Base-by-base conservation (phyloP, 306 rosid species). In the Neltuma alba region DNA sequence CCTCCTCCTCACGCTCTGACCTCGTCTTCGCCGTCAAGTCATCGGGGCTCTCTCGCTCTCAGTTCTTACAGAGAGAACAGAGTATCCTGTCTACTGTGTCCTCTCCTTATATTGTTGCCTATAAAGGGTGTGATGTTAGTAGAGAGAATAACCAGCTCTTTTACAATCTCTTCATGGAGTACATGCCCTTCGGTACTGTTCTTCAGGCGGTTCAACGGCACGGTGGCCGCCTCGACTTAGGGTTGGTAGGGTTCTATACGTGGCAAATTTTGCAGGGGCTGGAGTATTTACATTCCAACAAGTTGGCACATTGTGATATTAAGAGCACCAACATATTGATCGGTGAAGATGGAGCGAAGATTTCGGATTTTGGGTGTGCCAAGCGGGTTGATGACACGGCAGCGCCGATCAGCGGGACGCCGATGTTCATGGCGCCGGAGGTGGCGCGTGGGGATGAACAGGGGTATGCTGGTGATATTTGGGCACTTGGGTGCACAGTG, bases 391-490 rank as follows among this genome's bases (percentile, higher is more conserved):
- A 0, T 2, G 75, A 83, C 2, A 65, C 45, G 4, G 75, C 40
- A 2, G 25, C 21, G 14, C 74, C 69, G 20, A 85, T 87, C 18
- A 62, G 89, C 0, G 98, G 98, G 41, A 93, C 99, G 3, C 99
- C 99, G 16, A 80, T 89, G 92, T 96, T 86, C 40, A 91, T 93
- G 98, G 92, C 97, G 0, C 98, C 99, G 6, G 99, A 96, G 88
- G 96, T 79, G 78, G 96, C 90, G 69, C 96, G 97, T 14, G 96
- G 97, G 28, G 93, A 88, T 36, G 91, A 87, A 36, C 99, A 96
- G 85, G 89, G 90, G 27, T 85, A 64, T 66, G 68, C 93, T 48
- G 57, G 92, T 82, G 99, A 96, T 61, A 78, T 96, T 9, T 96
- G 99, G 99, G 88, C 96, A 66, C 92, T 96, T 48, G 98, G 98